Conservation (phyloP, 2,329 filamentous ascomycete genomes). For the Trichoderma oligosporum region DNA sequence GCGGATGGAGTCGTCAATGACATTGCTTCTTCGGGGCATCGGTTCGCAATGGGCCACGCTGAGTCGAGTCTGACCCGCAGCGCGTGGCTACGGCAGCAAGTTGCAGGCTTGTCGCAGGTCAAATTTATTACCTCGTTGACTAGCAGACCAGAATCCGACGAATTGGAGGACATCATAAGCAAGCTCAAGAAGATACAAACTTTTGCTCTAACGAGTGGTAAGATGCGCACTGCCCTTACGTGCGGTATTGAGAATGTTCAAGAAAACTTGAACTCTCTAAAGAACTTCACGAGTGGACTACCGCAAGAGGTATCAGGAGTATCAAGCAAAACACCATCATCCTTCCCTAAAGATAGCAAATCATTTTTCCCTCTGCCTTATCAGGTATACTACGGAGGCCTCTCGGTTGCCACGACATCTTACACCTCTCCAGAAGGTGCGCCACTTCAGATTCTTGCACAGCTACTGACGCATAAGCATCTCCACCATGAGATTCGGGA, state of each 20-base stretch:
- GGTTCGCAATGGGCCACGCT: slow-evolving; percentile 78
- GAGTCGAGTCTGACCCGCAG: slow-evolving; percentile 72
- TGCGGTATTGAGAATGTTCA: slow-evolving; percentile 72
- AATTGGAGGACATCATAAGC: slow-evolving; percentile 68
- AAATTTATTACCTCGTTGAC: slow-evolving; percentile 78
- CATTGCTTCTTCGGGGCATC: slow-evolving; percentile 85
- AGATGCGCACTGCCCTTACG: slow-evolving; percentile 76
- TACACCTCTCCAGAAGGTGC: slow-evolving; percentile 75
- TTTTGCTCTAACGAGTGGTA: slow-evolving; percentile 66
- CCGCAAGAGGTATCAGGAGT: slow-evolving; percentile 39
- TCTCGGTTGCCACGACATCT: slow-evolving; percentile 76
- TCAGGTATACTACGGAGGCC: slow-evolving; percentile 90
- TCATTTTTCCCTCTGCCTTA: slow-evolving; percentile 93
- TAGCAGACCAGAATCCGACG: slow-evolving; percentile 64
- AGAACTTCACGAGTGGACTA: slow-evolving; percentile 59
- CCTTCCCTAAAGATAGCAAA: slow-evolving; percentile 55
- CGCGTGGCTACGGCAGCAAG: slow-evolving; percentile 73
- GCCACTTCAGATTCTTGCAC: slow-evolving; percentile 80
- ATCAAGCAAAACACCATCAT: slow-evolving; percentile 28
- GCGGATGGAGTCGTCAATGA: slow-evolving; percentile 88
- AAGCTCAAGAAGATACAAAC: slow-evolving; percentile 84
- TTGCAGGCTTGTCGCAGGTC: slow-evolving; percentile 86
- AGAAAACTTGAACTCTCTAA: slow-evolving; percentile 67
- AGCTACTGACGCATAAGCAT: slow-evolving; percentile 93
- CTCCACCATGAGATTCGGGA: slow-evolving; percentile 96